Evolutionary conservation across 2,329 filamentous ascomycete genomes (phyloP).

Genomic region (Ustilaginoidea virens): DNA sequence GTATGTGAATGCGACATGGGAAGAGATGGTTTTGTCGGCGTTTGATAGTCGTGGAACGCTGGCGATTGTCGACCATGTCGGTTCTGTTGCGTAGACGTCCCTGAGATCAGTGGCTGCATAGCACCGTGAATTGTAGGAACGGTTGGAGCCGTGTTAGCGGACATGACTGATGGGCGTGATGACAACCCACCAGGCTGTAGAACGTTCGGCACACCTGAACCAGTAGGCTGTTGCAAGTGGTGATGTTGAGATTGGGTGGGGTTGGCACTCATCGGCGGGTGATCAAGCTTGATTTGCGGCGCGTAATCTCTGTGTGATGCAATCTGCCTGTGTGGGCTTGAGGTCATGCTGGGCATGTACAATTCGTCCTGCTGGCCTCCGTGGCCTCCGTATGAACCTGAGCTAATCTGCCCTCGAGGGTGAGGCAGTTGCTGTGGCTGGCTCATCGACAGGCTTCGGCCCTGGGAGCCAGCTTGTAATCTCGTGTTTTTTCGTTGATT

Average conservation of each 20-base stretch:
- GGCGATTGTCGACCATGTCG: conserved; percentile 13
- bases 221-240: conserved; percentile 19
- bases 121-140: conserved; percentile 30
- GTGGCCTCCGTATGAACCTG: conserved; percentile 10
- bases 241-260: conserved; percentile 12
- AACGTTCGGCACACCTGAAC: conserved; percentile 37
- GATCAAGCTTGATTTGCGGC: conserved; percentile 37
- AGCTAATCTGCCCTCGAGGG: conserved; percentile 12
- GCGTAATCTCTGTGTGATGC: conserved; percentile 33
- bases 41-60: conserved; percentile 40
- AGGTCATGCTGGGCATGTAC: conserved; percentile 31
- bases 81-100: conserved; percentile 19
- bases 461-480: background rate
- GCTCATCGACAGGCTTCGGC: conserved; percentile 15
- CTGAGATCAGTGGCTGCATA: conserved; percentile 18
- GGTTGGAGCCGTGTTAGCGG: conserved; percentile 28
- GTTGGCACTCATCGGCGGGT: conserved; percentile 21
- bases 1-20: conserved; percentile 55
- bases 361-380: conserved; percentile 32
- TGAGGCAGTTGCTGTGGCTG: conserved; percentile 24
- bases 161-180: conserved; percentile 18
- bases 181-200: conserved; percentile 39
- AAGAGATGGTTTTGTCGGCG: conserved; percentile 51
- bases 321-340: conserved; percentile 18
- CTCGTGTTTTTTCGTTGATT: too few species aligned